Evolutionary conservation across 176 grass and related monocot species (phyloP), one percentile per base, ranked within the genome.

Genomic region (Lolium rigidum): DNA sequence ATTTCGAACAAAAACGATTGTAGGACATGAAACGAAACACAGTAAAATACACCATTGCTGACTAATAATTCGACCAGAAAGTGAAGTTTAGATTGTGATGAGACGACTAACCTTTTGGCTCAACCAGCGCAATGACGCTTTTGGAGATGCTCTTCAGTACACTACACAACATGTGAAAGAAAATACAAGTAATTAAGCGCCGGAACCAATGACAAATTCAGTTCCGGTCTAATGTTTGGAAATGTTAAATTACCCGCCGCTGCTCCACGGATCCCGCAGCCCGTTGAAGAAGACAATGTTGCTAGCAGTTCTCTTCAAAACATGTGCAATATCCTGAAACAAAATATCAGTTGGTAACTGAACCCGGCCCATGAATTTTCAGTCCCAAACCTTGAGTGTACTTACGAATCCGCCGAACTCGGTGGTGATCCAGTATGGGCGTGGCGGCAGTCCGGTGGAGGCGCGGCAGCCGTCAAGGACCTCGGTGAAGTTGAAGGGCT

Each of bases 201-300:
- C 4, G 8, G 47, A 39, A 2, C 7, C 38, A 31, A 0, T 62
- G 17, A 18, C 43, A 58, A 24, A 41, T 59, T 43, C 17, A 50
- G 22, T 52, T 13, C 21, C 22, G 25, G 11, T 64, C 55, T 10
- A 21, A 58, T 57, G 16, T 65, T 43, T 4, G 12, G 4, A 21
- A 58, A 55, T 2, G 9, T 64, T 37, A 10, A n/a, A 16, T 81
- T 56, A 95, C 90, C 93, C 90, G 52, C 90, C 88, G 2, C 80
- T 85, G 82, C 93, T 95, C 93, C 93, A 95, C 15, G 93, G 93
- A 86, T 95, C 93, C 16, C 90, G 84, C 20, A 95, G 85, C 4
- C 93, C 93, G 12, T 95, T 95, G 83, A 95, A 95, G 86, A 92
- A 92, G 72, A 92, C 1, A 80, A 95, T 95, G 83, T 95, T 92